phyloP scores from a whole-genome alignment of 2,329 filamentous ascomycete genomes.

The Aspergillus caelatus region DNA sequence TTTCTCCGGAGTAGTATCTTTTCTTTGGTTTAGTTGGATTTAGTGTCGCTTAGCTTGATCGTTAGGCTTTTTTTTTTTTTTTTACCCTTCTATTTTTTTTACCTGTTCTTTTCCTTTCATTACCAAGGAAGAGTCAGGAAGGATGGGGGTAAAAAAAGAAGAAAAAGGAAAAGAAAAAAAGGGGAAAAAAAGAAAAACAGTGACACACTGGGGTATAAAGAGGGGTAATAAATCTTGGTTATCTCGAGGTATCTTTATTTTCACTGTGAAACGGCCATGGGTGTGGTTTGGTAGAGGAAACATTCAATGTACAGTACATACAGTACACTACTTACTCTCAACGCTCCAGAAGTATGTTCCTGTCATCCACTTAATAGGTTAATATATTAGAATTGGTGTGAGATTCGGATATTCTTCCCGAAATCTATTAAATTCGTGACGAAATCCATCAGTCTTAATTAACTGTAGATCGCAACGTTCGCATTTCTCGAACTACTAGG shows the following conservation, averaged over 20 bases:
- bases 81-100: background rate
- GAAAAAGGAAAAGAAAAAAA: too few species aligned
- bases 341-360: background rate
- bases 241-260: background rate
- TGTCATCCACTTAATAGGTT: background rate
- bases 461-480: background rate
- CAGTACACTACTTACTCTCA: background rate
- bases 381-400: background rate
- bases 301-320: background rate
- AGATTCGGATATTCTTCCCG: constrained; percentile 1
- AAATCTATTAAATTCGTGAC: background rate
- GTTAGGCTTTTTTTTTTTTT: background rate
- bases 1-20: constrained; percentile 2
- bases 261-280: background rate
- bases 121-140: background rate
- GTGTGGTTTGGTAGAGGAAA: background rate
- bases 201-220: background rate
- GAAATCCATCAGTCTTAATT: background rate
- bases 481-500: background rate
- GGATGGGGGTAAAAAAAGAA: too few species aligned
- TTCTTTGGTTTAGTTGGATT: constrained; percentile 3
- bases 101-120: background rate
- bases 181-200: too few species aligned
- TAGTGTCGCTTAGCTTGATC: constrained; percentile 2
- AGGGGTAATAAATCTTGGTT: background rate